Percentiles rank a stretch among this genome's conserved stretches.
phyloP scores from a whole-genome alignment of 306 rosid species.

The Trifolium fragiferum region DNA sequence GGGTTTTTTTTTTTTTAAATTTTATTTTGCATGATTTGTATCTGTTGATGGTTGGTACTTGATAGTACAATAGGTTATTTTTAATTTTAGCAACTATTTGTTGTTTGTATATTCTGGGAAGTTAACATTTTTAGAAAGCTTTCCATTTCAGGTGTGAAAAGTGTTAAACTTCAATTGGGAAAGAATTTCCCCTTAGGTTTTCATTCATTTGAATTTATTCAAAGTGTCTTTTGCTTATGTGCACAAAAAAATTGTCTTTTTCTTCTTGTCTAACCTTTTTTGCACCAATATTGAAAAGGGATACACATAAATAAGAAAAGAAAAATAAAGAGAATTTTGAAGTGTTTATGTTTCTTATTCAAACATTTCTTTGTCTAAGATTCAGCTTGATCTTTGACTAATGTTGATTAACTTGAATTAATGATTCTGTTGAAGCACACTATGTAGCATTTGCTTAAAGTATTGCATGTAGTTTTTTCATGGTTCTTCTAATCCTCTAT shows the following conservation, averaged over 20 bases:
- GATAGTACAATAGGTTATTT: conserved; percentile 15
- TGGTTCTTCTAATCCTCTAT: conserved; percentile 8
- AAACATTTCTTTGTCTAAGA: neutral
- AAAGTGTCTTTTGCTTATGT: neutral
- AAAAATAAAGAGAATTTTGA: neutral
- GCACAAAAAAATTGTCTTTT: neutral
- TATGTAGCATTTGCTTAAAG: conserved; percentile 29
- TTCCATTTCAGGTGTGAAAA: conserved; percentile 37
- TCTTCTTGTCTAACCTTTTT: neutral
- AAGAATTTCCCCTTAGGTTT: neutral
- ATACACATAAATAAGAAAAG: neutral
- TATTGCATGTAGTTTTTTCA: conserved; percentile 14
- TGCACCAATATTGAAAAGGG: neutral
- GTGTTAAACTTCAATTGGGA: conserved; percentile 11
- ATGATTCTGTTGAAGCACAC: neutral
- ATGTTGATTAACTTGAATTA: conserved; percentile 13
- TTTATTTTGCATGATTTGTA: conserved; percentile 17
- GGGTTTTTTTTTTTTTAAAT: conserved; percentile 20
- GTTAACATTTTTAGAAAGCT: conserved; percentile 39
- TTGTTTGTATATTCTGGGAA: conserved; percentile 32
- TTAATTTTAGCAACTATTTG: conserved; percentile 27
- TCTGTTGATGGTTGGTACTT: conserved; percentile 5
- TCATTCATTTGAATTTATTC: neutral
- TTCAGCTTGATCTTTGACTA: conserved; percentile 6
- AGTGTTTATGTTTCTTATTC: neutral